phyloP scores from a whole-genome alignment of 257 asterid species.

The Solanum etuberosum region DNA sequence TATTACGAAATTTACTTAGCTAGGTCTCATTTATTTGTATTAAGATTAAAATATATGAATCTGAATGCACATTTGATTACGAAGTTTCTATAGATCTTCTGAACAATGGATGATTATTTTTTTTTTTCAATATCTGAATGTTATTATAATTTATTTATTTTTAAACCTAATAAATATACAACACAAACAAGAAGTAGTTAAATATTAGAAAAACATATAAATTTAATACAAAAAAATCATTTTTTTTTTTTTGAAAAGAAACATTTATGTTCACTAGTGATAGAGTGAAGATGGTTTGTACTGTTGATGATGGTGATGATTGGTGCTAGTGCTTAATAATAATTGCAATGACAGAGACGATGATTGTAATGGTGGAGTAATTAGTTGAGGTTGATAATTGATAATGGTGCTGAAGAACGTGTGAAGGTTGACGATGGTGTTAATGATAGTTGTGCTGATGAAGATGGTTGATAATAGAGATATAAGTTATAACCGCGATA shows the following conservation, averaged over 20 bases:
- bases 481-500: background rate
- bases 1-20: background rate
- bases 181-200: background rate
- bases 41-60: background rate
- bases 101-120: background rate
- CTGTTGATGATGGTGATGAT: background rate
- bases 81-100: background rate
- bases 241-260: background rate
- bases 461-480: rapidly evolving
- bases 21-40: background rate
- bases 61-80: background rate
- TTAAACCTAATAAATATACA: background rate
- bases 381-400: background rate
- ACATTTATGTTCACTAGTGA: background rate
- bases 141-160: background rate
- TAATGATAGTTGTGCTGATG: background rate
- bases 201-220: background rate
- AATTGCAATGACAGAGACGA: background rate
- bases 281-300: background rate
- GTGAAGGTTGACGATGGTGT: background rate
- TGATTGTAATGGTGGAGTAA: background rate
- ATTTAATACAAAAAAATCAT: background rate
- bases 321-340: background rate
- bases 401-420: background rate
- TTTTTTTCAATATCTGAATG: background rate